These are phyloP conservation scores for Pseudotulostoma volvatum DNA, from an alignment of 495 filamentous ascomycete species.

Conservation along the genomic window DNA sequence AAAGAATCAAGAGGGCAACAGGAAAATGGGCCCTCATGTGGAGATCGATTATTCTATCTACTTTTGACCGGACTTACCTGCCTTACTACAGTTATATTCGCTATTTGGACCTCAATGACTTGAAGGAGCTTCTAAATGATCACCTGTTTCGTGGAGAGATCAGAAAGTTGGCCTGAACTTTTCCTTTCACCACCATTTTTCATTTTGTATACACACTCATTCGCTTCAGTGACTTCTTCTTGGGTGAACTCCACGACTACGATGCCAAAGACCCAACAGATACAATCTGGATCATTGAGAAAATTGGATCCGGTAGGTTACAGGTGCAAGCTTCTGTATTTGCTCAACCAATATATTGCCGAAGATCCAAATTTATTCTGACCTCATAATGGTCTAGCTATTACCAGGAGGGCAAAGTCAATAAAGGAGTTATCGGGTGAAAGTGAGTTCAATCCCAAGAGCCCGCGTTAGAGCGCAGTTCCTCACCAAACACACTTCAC, in stretches of 20 bases:
- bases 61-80: constrained; percentile 42
- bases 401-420: constrained; percentile 30
- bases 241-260: too few relatives aligned
- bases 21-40: constrained; percentile 46
- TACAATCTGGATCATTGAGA: background rate
- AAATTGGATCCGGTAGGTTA: constrained; percentile 1
- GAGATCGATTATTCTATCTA: constrained; percentile 53
- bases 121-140: constrained; percentile 41
- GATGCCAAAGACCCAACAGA: constrained; percentile 2
- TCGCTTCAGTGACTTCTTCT: constrained; percentile 37
- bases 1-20: too few relatives aligned
- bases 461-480: constrained; percentile 13
- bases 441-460: constrained; percentile 22
- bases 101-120: constrained; percentile 41
- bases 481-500: constrained; percentile 5
- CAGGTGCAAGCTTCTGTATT: too few relatives aligned
- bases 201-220: too few relatives aligned
- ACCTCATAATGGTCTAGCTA: constrained; percentile 17
- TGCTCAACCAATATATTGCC: too few relatives aligned
- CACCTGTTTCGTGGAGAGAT: too few relatives aligned
- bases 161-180: too few relatives aligned
- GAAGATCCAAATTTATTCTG: too few relatives aligned
- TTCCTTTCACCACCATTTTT: too few relatives aligned
- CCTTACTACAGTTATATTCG: constrained; percentile 57
- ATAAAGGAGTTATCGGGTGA: constrained; percentile 35